Conservation (phyloP, 768 basidiomycete species). For the Boletus barrowsii region DNA sequence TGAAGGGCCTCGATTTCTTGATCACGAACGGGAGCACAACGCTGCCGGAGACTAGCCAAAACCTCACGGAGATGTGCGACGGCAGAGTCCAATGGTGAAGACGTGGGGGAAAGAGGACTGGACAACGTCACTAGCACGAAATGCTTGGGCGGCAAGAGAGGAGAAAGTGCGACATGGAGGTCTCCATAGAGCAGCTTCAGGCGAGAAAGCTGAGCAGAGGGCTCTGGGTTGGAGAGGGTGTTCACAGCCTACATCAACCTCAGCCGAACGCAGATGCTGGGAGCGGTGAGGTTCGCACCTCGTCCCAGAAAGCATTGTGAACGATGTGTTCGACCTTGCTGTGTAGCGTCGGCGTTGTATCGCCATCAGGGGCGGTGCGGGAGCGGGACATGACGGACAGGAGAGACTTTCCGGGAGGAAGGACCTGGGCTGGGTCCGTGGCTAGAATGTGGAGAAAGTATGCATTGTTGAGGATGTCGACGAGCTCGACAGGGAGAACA, state of each 20-base stretch:
- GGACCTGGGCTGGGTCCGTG: constrained; percentile 52
- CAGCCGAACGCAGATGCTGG: constrained; percentile 12
- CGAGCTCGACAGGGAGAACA: constrained; percentile 52
- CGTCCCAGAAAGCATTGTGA: constrained; percentile 72
- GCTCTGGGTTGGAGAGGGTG: constrained; percentile 53
- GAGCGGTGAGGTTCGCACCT: constrained; percentile 42
- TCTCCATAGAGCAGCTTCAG: constrained; percentile 57
- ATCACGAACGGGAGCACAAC: constrained; percentile 70
- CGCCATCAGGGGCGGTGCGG: constrained; percentile 12
- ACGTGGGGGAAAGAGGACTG: constrained; percentile 62
- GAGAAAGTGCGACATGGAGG: constrained; percentile 44
- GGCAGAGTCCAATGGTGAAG: constrained; percentile 60
- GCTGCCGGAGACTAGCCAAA: constrained; percentile 47
- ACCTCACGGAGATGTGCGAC: constrained; percentile 54
- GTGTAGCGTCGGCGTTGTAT: constrained; percentile 36
- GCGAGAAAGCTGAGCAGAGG: constrained; percentile 57
- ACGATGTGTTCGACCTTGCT: constrained; percentile 46
- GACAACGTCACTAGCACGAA: constrained; percentile 49
- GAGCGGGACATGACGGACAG: constrained; percentile 54
- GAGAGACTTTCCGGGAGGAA: constrained; percentile 73
- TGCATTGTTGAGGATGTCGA: constrained; percentile 53
- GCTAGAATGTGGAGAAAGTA: constrained; percentile 70
- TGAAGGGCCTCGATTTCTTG: constrained; percentile 46
- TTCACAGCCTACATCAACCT: constrained; percentile 47
- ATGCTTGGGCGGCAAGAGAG: constrained; percentile 59